Evolutionary conservation across 495 filamentous ascomycete genomes (phyloP), one percentile per base, ranked within the genome.

Genomic region (Daldinia loculata): DNA sequence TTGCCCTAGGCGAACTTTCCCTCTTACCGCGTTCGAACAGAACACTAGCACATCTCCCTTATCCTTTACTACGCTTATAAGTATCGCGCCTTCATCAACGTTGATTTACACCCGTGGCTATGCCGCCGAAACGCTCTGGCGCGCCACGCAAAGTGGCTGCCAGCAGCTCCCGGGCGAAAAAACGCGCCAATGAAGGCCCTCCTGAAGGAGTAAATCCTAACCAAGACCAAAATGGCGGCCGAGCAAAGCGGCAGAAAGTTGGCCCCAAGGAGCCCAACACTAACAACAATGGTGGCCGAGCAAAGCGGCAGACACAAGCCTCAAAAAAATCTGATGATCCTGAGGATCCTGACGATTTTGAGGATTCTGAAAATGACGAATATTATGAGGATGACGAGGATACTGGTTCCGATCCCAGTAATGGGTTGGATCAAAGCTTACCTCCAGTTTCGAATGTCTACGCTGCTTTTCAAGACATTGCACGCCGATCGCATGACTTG

Each of bases 401-500:
- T 26, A 14, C 8, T 34, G 4, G 22, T 17, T 3, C 17, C 14
- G 43, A 63, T 11, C 9, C 26, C 22, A 60, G 27, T n/a, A 62
- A 57, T 22, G 41, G 41, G 11, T 38, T 73, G 36, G 36, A 75
- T 29, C 43, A 29, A 29, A 41, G n/a, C 48, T 26, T 72, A 22
- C 36, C 38, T 8, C 79, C 79, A 2, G 67, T 82, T 12, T 48
- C 66, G 15, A 71, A 76, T 17, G 58, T 74, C 14, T 56, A 72
- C 15, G 75, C 71, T 36, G 80, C 79, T 43, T 80, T 80, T 51
- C 34, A 61, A 24, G 73, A 80, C 59, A 77, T 82, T 72, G 39
- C 77, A 22, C 8, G 15, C 4, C 66, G 63, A 9, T 55, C 27
- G 12, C 22, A 3, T 6, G 24, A 43, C 7, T 41, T 29, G 9